Base-by-base conservation (phyloP, 169 alveolate genomes). In the Eimeria maxima region DNA sequence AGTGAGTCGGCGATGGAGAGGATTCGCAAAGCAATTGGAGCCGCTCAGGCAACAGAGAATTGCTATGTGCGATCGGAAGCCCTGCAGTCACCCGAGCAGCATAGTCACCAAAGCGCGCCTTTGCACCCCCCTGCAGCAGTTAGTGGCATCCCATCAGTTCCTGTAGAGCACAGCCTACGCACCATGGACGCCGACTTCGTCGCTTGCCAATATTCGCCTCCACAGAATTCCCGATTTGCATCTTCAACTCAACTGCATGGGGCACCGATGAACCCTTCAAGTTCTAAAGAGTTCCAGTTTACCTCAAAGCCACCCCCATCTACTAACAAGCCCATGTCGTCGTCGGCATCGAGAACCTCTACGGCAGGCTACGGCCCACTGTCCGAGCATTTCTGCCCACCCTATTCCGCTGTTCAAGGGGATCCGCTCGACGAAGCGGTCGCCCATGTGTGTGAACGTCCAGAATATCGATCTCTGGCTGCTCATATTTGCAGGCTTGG, bases 21-120 rank as follows among this genome's bases (percentile, higher is more conserved):
- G 27, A 76, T 92, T 11, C 95, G 95, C 69, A 81, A 92, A 13
- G 95, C 95, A 24, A 38, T 92, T 47, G 80, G 88, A 11, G 55
- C 81, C 7, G 69, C 81, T 55, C 92, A 92, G 57, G 42, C 78
- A 4, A 45, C 95, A 2, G 95, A 92, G 33, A 71, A 53, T 42
- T 92, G 95, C 47, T 78, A 92, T 24, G 71, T n/a, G 57, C 95
- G 65, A 45, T 57, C 90, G 57, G 38, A 20, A 69, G 94, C 94
- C 57, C 71, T 69, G 71, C 94, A 69, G 86, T 76, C 87, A 29
- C 44, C 67, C 27, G 88, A 27, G 18, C 73, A 4, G 20, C 88
- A 69, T 63, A 69, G 81, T 38, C 95, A 53, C n/a, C 45, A 63
- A 18, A 13, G 67, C 38, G 76, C 22, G 80, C 89, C 76, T 13